phyloP scores from a whole-genome alignment of 2,329 filamentous ascomycete species.

The Teratosphaeria epicoccoides region DNA sequence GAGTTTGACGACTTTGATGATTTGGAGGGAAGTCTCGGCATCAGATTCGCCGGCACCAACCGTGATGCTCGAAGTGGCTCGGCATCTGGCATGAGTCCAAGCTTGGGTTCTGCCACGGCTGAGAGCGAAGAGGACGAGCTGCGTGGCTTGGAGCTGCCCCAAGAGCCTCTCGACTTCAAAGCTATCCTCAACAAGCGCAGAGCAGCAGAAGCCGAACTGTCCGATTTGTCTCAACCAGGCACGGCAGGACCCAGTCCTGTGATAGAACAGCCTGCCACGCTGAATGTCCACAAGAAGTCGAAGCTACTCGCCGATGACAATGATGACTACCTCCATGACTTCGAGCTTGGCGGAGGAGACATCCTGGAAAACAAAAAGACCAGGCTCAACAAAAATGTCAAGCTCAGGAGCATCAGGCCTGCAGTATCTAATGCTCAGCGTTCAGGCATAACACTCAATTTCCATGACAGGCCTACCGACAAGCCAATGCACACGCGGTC shows the following conservation, averaged over 20 bases:
- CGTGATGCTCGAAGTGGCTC: conserved; percentile 80
- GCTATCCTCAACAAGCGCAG: conserved; percentile 65
- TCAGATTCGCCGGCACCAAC: conserved; percentile 75
- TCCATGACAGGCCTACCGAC: conserved; percentile 60
- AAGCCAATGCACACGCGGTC: conserved; percentile 39
- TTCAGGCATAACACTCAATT: conserved; percentile 76
- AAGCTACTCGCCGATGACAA: conserved; percentile 26
- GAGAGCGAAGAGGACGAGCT: conserved; percentile 93
- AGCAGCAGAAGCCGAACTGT: conserved; percentile 33
- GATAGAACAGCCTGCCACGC: conserved; percentile 26
- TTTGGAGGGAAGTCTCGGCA: conserved; percentile 90
- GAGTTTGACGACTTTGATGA: conserved; percentile 68
- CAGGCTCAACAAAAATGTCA: conserved; percentile 82
- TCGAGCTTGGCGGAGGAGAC: conserved; percentile 78
- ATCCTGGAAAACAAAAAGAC: conserved; percentile 66
- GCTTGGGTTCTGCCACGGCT: conserved; percentile 81
- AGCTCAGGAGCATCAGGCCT: conserved; percentile 60
- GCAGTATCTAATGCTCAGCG: conserved; percentile 52
- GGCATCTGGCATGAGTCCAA: conserved; percentile 81
- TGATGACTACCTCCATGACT: conserved; percentile 75
- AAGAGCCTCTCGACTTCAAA: conserved; percentile 71
- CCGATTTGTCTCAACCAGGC: conserved; percentile 22
- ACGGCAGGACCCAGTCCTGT: conserved; percentile 19
- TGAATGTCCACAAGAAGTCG: conserved; percentile 27
- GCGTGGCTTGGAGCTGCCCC: conserved; percentile 76